Base-by-base conservation (phyloP, 441 rosid species). In the Lepidium campestre region DNA sequence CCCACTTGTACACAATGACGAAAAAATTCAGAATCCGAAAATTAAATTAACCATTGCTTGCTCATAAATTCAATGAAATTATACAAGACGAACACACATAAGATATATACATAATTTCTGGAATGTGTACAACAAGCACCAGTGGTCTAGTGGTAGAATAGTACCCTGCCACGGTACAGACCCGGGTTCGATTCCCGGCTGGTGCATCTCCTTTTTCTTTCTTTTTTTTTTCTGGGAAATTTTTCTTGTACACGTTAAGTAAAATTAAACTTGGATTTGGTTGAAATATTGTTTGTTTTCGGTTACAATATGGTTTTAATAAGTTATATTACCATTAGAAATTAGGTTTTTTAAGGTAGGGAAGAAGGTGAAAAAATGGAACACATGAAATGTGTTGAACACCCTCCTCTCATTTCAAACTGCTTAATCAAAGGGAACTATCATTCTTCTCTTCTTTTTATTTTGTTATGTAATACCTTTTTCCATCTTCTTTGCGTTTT, bases 131-230 rank as follows among this genome's bases (percentile, higher is more conserved):
- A 36, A 23, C 2, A 40, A 36, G 74, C 75, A 88, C 93, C 89
- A 82, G 93, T 88, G 93, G 96, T 86, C 94, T 86, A 84, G 96
- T 84, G 88, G 98, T 85, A 88, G 95, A 87, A 87, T 88, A 91
- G 88, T 91, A 91, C 93, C 89, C 89, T 93, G 95, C 96, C 91
- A 87, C 86, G 89, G 89, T 86, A 86, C 86, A 89, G 96, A 86
- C 94, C 88, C 86, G 88, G 88, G 96, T 86, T 89, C 93, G 92
- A 89, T 85, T 83, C 83, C 91, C 87, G 75, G 77, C 77, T 77
- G 77, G 80, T 72, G 79, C 78, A 74, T 0, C 2, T 6, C 5
- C 7, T 6, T 0, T 29, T 29, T 29, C 7, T 7, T 2, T 1
- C 34, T 6, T 7, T n/a, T n/a, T n/a, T n/a, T n/a, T n/a, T n/a